Evolutionary conservation across 495 filamentous ascomycete genomes (phyloP), one percentile per base, ranked within the genome.

Genomic region (Annulohypoxylon maeteangense): DNA sequence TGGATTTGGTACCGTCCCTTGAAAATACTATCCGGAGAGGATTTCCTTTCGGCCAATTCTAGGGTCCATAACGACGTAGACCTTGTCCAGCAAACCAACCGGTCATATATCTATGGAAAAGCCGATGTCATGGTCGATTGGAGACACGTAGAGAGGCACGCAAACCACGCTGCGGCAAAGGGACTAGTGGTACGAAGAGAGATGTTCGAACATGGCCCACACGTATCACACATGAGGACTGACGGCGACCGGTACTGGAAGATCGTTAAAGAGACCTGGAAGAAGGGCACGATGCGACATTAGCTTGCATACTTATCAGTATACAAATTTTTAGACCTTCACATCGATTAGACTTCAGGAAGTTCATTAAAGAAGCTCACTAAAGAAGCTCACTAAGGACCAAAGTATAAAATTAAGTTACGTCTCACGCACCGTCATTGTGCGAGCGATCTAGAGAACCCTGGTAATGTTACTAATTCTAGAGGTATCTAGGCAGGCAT

Each of bases 211-310:
- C 62, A 76, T 34, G 80, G 78, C 3, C 71, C 74, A 23, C 82
- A 85, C 71, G 83, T 85, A 7, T 75, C 79, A 16, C 82, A 82
- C 71, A 81, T 75, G 62, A 75, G 79, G 44, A 69, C 58, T 8
- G 78, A 84, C 54, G 53, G 68, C 68, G 64, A 67, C 62, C 65
- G 83, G 48, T 86, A 86, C 67, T 85, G 83, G 83, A 59, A 57
- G 6, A 64, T 78, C 42, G 73, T 83, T 10, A 72, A 47, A 32
- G 71, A 79, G 56, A 76, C 76, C 0, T 86, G 83, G 82, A 72
- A 80, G 32, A 62, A 62, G 44, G 58, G 61, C 20, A 63, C 27
- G 29, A 20, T 27, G 14, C 0, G 5, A 14, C 20, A 18, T 5
- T 36, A 50, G 22, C 16, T 18, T 29, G 3, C 2, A 12, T 18